These are phyloP conservation scores for Trichosanthes cucumerina DNA, from an alignment of 306 rosid genomes.

Conservation along the genomic window DNA sequence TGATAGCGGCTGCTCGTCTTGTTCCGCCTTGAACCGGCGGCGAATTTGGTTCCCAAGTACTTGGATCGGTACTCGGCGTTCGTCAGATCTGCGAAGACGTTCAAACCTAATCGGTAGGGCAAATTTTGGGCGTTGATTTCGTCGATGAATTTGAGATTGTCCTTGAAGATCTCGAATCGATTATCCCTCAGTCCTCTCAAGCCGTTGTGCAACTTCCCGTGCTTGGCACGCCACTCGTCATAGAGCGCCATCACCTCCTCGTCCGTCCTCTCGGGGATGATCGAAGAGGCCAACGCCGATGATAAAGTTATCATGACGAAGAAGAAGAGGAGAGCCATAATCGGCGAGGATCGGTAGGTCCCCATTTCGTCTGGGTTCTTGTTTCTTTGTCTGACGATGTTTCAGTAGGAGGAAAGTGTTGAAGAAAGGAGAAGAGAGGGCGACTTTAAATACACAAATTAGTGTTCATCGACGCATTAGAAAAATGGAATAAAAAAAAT, in stretches of 20 bases:
- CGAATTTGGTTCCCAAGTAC: conserved; percentile 45
- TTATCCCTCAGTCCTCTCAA: conserved; percentile 58
- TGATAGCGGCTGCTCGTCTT: conserved; percentile 39
- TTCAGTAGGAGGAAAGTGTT: background rate
- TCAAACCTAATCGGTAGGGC: conserved; percentile 56
- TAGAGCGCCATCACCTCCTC: conserved; percentile 48
- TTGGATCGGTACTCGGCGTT: conserved; percentile 70
- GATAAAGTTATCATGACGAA: conserved; percentile 29
- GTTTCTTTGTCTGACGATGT: background rate
- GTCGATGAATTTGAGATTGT: conserved; percentile 69
- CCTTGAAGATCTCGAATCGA: conserved; percentile 78
- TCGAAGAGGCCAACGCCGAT: conserved; percentile 62
- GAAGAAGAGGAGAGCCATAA: conserved; percentile 24
- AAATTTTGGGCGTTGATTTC: conserved; percentile 39
- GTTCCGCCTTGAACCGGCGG: conserved; percentile 21
- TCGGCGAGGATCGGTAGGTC: conserved; percentile 21
- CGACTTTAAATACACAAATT: conserved; percentile 20
- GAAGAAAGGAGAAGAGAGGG: conserved; percentile 9
- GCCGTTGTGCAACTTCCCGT: conserved; percentile 50
- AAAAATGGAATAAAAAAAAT: background rate
- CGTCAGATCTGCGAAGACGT: conserved; percentile 80
- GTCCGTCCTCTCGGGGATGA: conserved; percentile 42
- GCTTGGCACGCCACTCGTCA: conserved; percentile 61
- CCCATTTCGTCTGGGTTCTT: conserved; percentile 26
- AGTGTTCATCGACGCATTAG: background rate